Conservation (phyloP, 129 eudicot species). For the Logfia minima region DNA sequence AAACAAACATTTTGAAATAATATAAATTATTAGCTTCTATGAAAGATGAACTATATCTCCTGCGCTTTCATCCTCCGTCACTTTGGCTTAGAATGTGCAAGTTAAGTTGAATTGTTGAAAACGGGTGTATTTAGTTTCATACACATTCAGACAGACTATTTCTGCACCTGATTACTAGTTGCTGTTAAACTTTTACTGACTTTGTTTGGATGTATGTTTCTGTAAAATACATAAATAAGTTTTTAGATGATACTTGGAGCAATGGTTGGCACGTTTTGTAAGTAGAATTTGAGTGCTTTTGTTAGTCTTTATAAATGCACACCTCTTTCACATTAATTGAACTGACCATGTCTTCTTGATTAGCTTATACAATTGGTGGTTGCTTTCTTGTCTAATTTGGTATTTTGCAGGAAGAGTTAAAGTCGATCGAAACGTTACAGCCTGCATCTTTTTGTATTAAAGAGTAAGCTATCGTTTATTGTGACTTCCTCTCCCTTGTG, state of each 20-base stretch:
- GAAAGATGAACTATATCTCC: neutral
- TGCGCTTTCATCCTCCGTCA: neutral
- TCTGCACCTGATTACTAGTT: neutral
- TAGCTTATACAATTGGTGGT: neutral
- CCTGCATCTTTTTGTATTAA: conserved; percentile 80
- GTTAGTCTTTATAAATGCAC: neutral
- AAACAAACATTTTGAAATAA: no score
- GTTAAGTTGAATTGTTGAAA: neutral
- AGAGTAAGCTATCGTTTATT: conserved; percentile 57
- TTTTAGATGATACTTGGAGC: neutral
- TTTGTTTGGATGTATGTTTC: neutral
- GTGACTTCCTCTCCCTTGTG: neutral
- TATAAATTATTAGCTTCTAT: neutral
- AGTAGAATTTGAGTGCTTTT: neutral
- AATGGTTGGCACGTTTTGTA: neutral
- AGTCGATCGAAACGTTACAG: conserved; percentile 54
- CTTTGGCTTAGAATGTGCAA: neutral
- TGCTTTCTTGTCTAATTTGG: neutral
- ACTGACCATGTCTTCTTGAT: neutral
- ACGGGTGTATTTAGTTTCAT: no score
- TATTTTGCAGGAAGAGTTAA: conserved; percentile 69
- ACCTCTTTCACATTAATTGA: neutral
- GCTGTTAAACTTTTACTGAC: neutral
- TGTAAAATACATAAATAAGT: neutral
- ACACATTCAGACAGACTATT: no score